Evolutionary conservation across 2,329 filamentous ascomycete genomes (phyloP).

Genomic region (Ceratocystis cacaofunesta): DNA sequence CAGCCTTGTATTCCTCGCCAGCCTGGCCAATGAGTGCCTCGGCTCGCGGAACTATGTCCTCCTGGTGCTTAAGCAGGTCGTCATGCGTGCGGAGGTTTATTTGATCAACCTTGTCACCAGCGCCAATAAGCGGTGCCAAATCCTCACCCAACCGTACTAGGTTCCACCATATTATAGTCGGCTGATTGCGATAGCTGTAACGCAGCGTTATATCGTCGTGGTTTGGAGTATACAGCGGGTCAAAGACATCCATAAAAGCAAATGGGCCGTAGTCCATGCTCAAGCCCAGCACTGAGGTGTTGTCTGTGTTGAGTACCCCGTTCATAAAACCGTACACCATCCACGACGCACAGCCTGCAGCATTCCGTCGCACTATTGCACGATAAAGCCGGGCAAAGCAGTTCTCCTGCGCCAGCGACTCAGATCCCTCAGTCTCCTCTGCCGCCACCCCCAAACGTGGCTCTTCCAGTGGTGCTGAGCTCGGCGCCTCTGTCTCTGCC

Average conservation of each 20-base stretch:
- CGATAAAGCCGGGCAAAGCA: conserved; percentile 76
- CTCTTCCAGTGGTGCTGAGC: conserved; percentile 21
- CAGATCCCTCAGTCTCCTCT: conserved; percentile 49
- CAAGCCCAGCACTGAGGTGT: conserved; percentile 79
- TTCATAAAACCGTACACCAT: conserved; percentile 99
- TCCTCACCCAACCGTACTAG: conserved; percentile 80
- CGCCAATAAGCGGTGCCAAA: conserved; percentile 74
- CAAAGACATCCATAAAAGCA: conserved; percentile 94
- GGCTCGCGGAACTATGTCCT: conserved; percentile 57
- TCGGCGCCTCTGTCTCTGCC: conserved; percentile 35
- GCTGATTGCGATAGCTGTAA: conserved; percentile 88
- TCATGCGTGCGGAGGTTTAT: conserved; percentile 36
- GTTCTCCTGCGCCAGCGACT: conserved; percentile 55
- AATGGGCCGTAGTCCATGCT: conserved; percentile 94
- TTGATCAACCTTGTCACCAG: conserved; percentile 57
- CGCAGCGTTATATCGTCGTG: conserved; percentile 81
- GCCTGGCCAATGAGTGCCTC: conserved; percentile 67
- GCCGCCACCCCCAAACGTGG: conserved; percentile 39
- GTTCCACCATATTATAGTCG: conserved; percentile 98
- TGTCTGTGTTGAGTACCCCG: conserved; percentile 93
- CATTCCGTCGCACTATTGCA: conserved; percentile 74
- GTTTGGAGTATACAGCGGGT: conserved; percentile 87
- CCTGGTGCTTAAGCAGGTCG: conserved; percentile 29
- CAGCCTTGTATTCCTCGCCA: conserved; percentile 75
- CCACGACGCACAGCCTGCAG: conserved; percentile 78